Evolutionary conservation across 192 early-diverging fungal species (phyloP).

Genomic region (Anaeromyces robustus): DNA sequence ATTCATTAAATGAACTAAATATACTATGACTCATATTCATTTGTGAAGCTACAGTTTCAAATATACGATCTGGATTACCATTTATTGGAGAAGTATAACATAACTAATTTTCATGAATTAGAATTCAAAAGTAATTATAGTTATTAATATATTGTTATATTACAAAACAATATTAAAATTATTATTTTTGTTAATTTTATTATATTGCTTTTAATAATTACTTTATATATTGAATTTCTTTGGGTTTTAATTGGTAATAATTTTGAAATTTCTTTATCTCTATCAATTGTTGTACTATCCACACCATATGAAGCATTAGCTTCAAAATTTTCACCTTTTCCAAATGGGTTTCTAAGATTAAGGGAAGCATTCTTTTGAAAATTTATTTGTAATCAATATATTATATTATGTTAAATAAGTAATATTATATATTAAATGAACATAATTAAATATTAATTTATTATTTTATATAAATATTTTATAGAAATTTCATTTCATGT

Average conservation of each 20-base stretch:
- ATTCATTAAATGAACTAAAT: not conserved
- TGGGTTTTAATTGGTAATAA: not conserved
- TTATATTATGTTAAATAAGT: too few relatives aligned
- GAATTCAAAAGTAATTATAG: too few relatives aligned
- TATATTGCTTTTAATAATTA: not conserved
- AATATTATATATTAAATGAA: too few relatives aligned
- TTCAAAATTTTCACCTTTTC: conserved; percentile 68
- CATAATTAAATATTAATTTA: too few relatives aligned
- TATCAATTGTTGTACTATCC: conserved; percentile 16
- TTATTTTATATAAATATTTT: not conserved
- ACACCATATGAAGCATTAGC: conserved; percentile 58
- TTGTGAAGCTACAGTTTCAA: not conserved
- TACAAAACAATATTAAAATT: too few relatives aligned
- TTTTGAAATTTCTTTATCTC: not conserved
- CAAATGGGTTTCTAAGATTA: conserved; percentile 69
- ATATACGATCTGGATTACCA: not conserved
- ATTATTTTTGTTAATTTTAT: too few relatives aligned
- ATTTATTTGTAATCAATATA: conserved; percentile 17
- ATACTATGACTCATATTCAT: not conserved
- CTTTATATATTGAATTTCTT: not conserved
- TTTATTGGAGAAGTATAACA: not conserved
- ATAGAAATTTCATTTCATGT: too few relatives aligned
- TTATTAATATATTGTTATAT: too few relatives aligned
- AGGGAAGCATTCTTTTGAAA: conserved; percentile 36
- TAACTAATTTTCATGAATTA: not conserved